Conservation (phyloP, 2,329 filamentous ascomycete species). For the Fusarium heterosporum region DNA sequence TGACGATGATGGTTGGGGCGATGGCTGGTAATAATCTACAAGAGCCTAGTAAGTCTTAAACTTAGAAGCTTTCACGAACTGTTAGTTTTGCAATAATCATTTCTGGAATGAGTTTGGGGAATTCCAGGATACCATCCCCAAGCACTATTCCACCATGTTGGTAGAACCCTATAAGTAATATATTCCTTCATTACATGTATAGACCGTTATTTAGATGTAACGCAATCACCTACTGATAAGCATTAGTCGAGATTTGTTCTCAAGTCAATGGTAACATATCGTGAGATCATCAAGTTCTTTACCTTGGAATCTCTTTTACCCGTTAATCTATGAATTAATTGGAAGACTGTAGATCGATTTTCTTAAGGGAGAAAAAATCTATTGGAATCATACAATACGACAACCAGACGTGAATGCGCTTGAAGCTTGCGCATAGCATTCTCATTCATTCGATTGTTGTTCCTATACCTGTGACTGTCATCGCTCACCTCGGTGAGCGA, state of each 20-base stretch:
- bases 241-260: not conserved
- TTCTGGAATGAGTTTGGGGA: slow-evolving; percentile 13
- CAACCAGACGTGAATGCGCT: too few species aligned
- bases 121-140: slow-evolving; percentile 38
- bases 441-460: not conserved
- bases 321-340: too few species aligned
- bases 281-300: too few species aligned
- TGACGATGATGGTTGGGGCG: slow-evolving; percentile 73
- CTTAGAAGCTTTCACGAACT: slow-evolving; percentile 1
- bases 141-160: slow-evolving; percentile 18
- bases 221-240: not conserved
- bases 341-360: too few species aligned
- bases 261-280: not conserved
- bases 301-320: too few species aligned
- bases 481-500: slow-evolving; percentile 21
- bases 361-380: too few species aligned
- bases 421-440: too few species aligned
- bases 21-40: slow-evolving; percentile 65
- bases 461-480: not conserved
- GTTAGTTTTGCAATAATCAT: slow-evolving; percentile 13
- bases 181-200: not conserved
- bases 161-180: slow-evolving; percentile 24
- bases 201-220: not conserved
- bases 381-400: too few species aligned
- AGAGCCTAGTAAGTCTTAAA: not conserved